Conservation (phyloP, 2,329 filamentous ascomycete genomes). For the Fusarium buharicum region DNA sequence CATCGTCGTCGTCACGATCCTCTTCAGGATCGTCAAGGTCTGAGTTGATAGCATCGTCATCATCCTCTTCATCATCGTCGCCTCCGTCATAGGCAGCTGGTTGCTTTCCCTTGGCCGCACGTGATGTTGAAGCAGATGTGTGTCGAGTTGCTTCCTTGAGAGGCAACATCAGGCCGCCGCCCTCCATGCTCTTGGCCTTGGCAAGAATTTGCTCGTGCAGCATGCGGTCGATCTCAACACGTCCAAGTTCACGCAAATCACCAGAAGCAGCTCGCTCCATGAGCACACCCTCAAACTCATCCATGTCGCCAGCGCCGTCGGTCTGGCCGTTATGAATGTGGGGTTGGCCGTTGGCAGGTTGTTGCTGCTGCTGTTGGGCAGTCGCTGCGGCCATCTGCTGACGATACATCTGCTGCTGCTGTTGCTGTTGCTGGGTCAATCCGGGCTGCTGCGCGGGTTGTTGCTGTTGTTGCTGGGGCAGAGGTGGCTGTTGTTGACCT, state of each 20-base stretch:
- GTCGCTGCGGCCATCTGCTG: constrained; percentile 44
- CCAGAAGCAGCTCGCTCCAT: constrained; percentile 66
- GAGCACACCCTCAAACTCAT: constrained; percentile 68
- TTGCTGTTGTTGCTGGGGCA: constrained; percentile 47
- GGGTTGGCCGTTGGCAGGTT: constrained; percentile 47
- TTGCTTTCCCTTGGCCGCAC: constrained; percentile 47
- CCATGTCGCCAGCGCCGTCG: constrained; percentile 76
- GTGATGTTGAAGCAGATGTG: constrained; percentile 25
- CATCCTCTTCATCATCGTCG: constrained; percentile 69
- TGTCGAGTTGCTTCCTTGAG: constrained; percentile 65
- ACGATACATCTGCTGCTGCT: constrained; percentile 50
- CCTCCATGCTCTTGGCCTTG: constrained; percentile 75
- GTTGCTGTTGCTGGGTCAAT: constrained; percentile 47
- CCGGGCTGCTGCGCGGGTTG: constrained; percentile 43
- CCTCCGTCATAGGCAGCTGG: constrained; percentile 69
- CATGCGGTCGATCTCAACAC: constrained; percentile 73
- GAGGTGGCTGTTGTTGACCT: constrained; percentile 33
- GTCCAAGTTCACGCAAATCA: constrained; percentile 65
- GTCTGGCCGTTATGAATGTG: constrained; percentile 65
- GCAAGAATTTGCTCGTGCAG: constrained; percentile 75
- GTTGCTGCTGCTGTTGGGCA: constrained; percentile 49
- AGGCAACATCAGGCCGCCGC: constrained; percentile 79
- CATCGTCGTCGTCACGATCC: constrained; percentile 82
- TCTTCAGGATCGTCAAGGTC: constrained; percentile 97
- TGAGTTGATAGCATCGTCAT: constrained; percentile 98